phyloP scores from a whole-genome alignment of 192 early-diverging fungal species.

The Backusella parvicylindrica region DNA sequence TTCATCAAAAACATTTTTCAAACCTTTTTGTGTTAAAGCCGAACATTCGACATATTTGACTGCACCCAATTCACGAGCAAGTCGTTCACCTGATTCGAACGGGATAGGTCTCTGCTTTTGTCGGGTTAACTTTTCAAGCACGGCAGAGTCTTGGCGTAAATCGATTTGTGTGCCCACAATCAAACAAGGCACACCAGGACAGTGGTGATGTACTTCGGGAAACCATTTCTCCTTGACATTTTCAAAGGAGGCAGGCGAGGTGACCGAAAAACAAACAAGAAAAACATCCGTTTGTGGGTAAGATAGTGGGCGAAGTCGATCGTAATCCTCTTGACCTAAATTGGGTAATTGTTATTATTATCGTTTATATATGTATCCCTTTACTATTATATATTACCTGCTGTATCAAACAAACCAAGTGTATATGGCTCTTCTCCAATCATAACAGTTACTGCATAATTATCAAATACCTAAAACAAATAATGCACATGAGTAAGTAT shows the following conservation, averaged over 20 bases:
- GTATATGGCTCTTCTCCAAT: slow-evolving; percentile 96
- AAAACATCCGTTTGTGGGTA: slow-evolving; percentile 95
- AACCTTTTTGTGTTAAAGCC: slow-evolving; percentile 84
- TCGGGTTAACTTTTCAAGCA: slow-evolving; percentile 72
- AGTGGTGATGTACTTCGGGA: slow-evolving; percentile 92
- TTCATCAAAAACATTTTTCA: slow-evolving; percentile 92
- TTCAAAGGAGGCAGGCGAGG: slow-evolving; percentile 86
- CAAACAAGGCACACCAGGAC: slow-evolving; percentile 91
- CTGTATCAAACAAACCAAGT: slow-evolving; percentile 92
- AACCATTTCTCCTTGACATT: slow-evolving; percentile 96
- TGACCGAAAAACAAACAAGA: slow-evolving; percentile 89
- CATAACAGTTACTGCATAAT: slow-evolving; percentile 97
- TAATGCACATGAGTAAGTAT: neutral
- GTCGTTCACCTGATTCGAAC: slow-evolving; percentile 72
- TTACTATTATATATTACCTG: slow-evolving; percentile 31
- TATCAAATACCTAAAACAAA: slow-evolving; percentile 80
- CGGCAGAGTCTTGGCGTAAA: slow-evolving; percentile 74
- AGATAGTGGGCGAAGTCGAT: slow-evolving; percentile 86
- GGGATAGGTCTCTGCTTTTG: slow-evolving; percentile 82
- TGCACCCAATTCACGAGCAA: slow-evolving; percentile 80
- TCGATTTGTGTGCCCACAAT: slow-evolving; percentile 90
- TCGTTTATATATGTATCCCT: neutral
- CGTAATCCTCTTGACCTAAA: slow-evolving; percentile 86
- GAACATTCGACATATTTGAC: slow-evolving; percentile 93
- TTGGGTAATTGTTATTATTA: neutral